Base-by-base conservation (phyloP, 495 filamentous ascomycete species). In the Aspergillus homomorphus region DNA sequence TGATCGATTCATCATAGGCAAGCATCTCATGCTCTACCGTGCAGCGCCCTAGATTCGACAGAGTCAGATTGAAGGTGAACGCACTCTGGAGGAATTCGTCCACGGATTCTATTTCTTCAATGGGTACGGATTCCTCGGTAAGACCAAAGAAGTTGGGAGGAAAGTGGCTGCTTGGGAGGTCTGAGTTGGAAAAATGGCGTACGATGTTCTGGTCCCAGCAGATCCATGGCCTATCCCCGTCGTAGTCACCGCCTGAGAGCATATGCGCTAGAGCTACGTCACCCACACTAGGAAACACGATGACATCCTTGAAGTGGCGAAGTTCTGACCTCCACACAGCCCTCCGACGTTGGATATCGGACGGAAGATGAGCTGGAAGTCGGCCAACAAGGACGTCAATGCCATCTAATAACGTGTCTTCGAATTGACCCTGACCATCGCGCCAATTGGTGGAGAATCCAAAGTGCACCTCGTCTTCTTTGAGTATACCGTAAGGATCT, bases 161-260 rank as follows among this genome's bases (percentile, higher is more conserved):
- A 0, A 72, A 79, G n/a, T 74, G 60, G 0, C 60, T 5, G 3
- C 54, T 18, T 0, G 87, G 86, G 22, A 85, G 71, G 1, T 79
- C 73, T 5, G 88, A 85, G 64, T 96, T 96, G 4, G 66, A 58
- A 64, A 97, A 98, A n/a, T 76, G 80, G 4, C 80, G 64, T 0
- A 95, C 91, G 15, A 97, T 84, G 0, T 73, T 74, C 2, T 79
- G 77, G 57, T 97, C 92, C 92, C 91, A 97, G 69, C 92, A 96
- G 16, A 96, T 76, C 92, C 91, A 94, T 0, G 86, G 89, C 43
- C 80, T 87, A 62, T 98, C 94, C 0, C 94, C 94, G 58, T 97
- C 93, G 68, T 97, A 97, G 71, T 98, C 94, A 9, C 94, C 94
- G 15, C 93, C 94, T 4, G 91, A 94, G 0, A 97, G 77, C 69